These are phyloP conservation scores for Orychophragmus violaceus DNA, from an alignment of 345 rosid genomes.

Conservation along the genomic window DNA sequence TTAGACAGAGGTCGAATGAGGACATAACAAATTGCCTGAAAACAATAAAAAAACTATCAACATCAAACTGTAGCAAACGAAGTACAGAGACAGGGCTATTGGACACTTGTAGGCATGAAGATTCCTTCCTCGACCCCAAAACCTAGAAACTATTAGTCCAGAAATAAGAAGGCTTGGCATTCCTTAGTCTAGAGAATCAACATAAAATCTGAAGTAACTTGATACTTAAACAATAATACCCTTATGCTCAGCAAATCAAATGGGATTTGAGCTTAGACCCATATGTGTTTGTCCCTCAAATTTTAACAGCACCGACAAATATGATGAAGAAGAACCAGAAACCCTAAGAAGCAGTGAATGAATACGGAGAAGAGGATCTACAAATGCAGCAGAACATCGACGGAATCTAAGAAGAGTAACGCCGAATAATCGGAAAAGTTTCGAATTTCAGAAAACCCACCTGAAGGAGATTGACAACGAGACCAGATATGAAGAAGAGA, in stretches of 20 bases:
- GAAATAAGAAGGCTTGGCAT: too few relatives aligned
- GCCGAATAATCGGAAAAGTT: neutral
- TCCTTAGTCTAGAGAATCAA: neutral
- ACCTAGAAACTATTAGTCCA: neutral
- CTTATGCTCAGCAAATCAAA: neutral
- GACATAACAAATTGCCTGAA: constrained; percentile 76
- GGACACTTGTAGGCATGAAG: neutral
- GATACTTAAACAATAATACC: neutral
- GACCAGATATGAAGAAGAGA: constrained; percentile 84
- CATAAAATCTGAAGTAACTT: neutral
- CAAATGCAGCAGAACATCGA: neutral
- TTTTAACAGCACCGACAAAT: neutral
- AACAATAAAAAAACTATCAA: neutral
- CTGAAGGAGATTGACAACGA: constrained; percentile 86
- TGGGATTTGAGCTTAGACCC: neutral
- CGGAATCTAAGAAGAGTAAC: neutral
- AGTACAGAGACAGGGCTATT: neutral
- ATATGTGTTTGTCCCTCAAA: neutral
- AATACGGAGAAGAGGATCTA: neutral
- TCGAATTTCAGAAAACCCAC: constrained; percentile 42
- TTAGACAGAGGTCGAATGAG: constrained; percentile 72
- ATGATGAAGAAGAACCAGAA: neutral
- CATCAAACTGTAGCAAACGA: constrained; percentile 10
- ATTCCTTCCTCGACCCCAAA: neutral
- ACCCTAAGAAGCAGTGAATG: constrained; percentile 21